Percentiles rank a stretch among this genome's conserved stretches.
phyloP scores from a whole-genome alignment of 371 early-diverging fungal genomes.

The Gilbertella persicaria region DNA sequence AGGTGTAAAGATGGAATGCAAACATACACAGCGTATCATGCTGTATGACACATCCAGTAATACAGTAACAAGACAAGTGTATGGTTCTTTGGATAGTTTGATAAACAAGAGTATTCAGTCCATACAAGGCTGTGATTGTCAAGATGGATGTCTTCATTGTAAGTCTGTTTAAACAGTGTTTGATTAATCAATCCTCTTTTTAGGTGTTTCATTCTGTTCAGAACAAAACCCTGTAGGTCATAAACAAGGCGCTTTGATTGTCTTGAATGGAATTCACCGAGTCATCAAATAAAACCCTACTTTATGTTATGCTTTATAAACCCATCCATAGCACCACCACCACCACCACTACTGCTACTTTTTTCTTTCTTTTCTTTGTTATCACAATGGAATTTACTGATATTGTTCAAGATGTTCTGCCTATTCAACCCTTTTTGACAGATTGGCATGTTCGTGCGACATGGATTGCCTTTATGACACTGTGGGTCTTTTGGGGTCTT shows the following conservation, averaged over 20 bases:
- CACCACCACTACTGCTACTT: too few relatives aligned
- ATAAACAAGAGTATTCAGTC: constrained; percentile 23
- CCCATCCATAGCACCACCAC: not conserved
- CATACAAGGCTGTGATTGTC: constrained; percentile 39
- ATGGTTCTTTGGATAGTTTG: constrained; percentile 35
- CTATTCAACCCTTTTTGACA: constrained; percentile 16
- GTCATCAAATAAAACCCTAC: not conserved
- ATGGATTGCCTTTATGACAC: constrained; percentile 42
- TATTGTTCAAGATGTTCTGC: not conserved
- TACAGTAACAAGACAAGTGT: constrained; percentile 31
- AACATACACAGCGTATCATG: constrained; percentile 23
- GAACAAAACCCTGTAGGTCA: constrained; percentile 44
- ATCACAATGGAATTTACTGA: constrained; percentile 8
- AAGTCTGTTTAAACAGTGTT: constrained; percentile 10
- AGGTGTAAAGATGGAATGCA: too few relatives aligned
- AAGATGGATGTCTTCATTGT: constrained; percentile 48
- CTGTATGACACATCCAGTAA: constrained; percentile 48
- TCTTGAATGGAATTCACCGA: constrained; percentile 9
- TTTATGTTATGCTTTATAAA: not conserved
- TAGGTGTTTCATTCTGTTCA: constrained; percentile 45
- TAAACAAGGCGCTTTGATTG: constrained; percentile 41
- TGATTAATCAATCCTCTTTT: not conserved
- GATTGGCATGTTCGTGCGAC: constrained; percentile 42
- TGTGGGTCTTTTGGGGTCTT: constrained; percentile 40
- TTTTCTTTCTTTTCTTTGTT: not conserved